Conservation (phyloP, 768 basidiomycete species). For the Podaxis sp. region DNA sequence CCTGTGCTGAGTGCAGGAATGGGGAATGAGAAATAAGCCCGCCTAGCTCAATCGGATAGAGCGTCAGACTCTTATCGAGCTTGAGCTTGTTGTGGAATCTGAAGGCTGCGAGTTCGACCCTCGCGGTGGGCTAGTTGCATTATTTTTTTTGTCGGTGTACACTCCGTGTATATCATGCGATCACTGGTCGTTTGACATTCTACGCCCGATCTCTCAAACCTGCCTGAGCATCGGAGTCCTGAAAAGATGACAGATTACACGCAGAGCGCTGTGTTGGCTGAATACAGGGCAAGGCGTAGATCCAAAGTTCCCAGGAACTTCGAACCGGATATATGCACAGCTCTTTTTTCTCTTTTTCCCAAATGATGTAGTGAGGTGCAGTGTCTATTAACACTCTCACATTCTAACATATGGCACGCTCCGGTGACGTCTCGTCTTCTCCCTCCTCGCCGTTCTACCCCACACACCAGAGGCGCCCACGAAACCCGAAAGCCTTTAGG, state of each 20-base stretch:
- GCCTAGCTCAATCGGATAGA: conserved; percentile 67
- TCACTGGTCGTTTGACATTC: too few species aligned
- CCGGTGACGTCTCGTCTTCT: too few species aligned
- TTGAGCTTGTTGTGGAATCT: neutral
- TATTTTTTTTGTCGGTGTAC: neutral
- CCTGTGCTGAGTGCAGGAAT: too few species aligned
- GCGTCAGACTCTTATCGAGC: conserved; percentile 44
- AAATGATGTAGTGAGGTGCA: neutral
- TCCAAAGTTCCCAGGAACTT: neutral
- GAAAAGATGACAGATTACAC: too few species aligned
- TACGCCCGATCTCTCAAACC: too few species aligned
- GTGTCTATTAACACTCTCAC: too few species aligned
- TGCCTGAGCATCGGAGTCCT: too few species aligned
- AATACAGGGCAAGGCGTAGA: neutral
- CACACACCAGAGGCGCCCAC: too few species aligned
- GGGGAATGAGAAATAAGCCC: conserved; percentile 22
- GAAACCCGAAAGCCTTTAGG: too few species aligned
- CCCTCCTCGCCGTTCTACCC: too few species aligned
- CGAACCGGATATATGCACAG: neutral
- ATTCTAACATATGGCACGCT: too few species aligned
- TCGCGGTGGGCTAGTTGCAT: conserved; percentile 68
- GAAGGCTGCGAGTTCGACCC: conserved; percentile 78
- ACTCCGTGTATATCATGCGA: neutral
- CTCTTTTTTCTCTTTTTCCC: neutral
- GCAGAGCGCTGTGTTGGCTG: neutral